Conservation (phyloP, 2,329 filamentous ascomycete species). For the Colletotrichum lupini region DNA sequence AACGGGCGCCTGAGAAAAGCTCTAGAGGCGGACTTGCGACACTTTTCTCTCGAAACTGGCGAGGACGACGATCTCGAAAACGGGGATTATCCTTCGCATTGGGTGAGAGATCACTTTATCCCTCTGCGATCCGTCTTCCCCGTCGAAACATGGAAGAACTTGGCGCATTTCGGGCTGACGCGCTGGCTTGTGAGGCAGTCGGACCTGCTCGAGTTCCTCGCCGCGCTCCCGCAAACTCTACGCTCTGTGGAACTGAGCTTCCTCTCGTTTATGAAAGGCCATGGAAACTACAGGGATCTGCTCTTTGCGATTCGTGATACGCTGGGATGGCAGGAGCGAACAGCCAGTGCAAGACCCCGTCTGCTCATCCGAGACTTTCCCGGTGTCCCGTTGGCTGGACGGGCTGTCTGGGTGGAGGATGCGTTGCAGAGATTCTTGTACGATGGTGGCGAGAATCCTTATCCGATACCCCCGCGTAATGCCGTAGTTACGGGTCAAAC, state of each 20-base stretch:
- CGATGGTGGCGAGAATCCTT: slow-evolving; percentile 39
- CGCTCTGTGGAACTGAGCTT: slow-evolving; percentile 48
- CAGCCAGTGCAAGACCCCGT: slow-evolving; percentile 1
- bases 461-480: not conserved
- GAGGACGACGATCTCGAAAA: not conserved
- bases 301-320: slow-evolving; percentile 38
- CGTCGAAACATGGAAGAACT: slow-evolving; percentile 39
- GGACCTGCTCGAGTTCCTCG: slow-evolving; percentile 44
- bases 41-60: slow-evolving; percentile 40
- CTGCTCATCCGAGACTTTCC: slow-evolving; percentile 1
- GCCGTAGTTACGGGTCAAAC: not conserved
- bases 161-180: slow-evolving; percentile 46
- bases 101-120: slow-evolving; percentile 13
- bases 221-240: slow-evolving; percentile 41
- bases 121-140: slow-evolving; percentile 45
- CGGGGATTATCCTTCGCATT: not conserved
- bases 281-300: slow-evolving; percentile 30
- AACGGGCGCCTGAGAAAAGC: slow-evolving; percentile 36
- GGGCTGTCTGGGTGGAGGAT: slow-evolving; percentile 10
- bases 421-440: slow-evolving; percentile 40
- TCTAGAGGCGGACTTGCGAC: slow-evolving; percentile 37
- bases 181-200: slow-evolving; percentile 39
- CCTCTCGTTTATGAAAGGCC: slow-evolving; percentile 39
- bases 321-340: slow-evolving; percentile 35
- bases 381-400: not conserved